Evolutionary conservation across 2,329 filamentous ascomycete genomes (phyloP), one percentile per base, ranked within the genome.

Genomic region (Knufia petricola): DNA sequence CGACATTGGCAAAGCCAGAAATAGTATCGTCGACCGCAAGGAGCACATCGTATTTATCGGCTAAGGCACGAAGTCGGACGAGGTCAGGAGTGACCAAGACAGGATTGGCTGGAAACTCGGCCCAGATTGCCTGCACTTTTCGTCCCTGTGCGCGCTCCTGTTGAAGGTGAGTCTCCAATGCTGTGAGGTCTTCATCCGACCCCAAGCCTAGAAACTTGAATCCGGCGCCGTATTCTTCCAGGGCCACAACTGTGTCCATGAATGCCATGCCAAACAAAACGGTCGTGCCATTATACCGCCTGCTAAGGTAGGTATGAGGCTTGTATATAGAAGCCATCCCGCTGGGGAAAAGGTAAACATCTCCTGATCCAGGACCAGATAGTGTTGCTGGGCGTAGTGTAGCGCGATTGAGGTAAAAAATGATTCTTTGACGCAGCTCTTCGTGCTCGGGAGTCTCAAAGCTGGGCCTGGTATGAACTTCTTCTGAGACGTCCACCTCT

Each of bases 321-420:
- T 67, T 61, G 48, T 69, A 74, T 9, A 80, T 69, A 21, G 70
- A 66, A 0, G 69, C 69, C 75, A 79, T 79, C 21, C 76, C 76
- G 0, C 73, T 73, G 3, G 70, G 68, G 55, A 73, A 78, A 17
- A 80, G 62, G 43, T 68, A 77, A 1, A 80, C 68, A 51, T 79
- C 74, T 2, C 63, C 62, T 3, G 54, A 48, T 13, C 26, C 15
- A 23, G 24, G 21, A 19, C 34, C 26, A 4, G 39, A 19, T 10
- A 13, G 39, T 6, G 28, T 15, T 23, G 17, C 15, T 3, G 28
- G 34, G 15, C 15, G 7, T n/a, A 49, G 31, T 9, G 39, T 26
- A 13, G 39, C 41, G 10, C 47, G 23, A 2, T 49, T 37, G 12
- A 49, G 32, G 28, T 37, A 36, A n/a, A 23, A 20, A 26, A 20